phyloP scores from a whole-genome alignment of 192 early-diverging fungal species.

The Pecoramyces ruminantium region DNA sequence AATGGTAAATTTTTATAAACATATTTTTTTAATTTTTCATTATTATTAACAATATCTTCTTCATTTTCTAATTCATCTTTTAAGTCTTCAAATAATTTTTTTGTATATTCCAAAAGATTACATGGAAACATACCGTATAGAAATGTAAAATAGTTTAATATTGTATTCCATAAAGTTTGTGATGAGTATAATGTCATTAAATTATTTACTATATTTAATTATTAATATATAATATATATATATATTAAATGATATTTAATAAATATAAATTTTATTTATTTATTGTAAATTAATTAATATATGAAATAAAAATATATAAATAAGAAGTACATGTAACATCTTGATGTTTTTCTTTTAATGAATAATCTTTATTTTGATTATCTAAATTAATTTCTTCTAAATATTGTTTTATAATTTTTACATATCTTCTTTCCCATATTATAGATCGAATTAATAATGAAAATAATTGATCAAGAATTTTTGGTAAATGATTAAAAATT shows the following conservation, averaged over 20 bases:
- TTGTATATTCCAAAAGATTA: not conserved
- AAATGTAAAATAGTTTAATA: not conserved
- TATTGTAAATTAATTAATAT: too few relatives aligned
- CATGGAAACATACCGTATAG: not conserved
- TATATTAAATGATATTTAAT: too few relatives aligned
- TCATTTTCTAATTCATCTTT: not conserved
- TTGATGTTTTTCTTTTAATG: not conserved
- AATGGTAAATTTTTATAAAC: not conserved
- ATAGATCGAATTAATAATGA: not conserved
- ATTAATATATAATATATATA: too few relatives aligned
- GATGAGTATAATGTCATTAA: not conserved
- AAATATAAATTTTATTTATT: too few relatives aligned
- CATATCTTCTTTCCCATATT: not conserved
- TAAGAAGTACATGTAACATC: not conserved
- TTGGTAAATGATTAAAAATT: not conserved
- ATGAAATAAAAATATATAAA: too few relatives aligned
- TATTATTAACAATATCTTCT: not conserved
- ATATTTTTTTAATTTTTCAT: not conserved
- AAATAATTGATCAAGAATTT: not conserved
- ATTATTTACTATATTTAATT: not conserved
- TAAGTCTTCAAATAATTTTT: not conserved
- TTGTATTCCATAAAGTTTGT: not conserved
- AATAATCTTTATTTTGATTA: not conserved
- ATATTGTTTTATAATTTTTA: not conserved
- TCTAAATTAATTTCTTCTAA: not conserved